Evolutionary conservation across 1,284 basidiomycete genomes (phyloP).

Genomic region (Malassezia obtusa): DNA sequence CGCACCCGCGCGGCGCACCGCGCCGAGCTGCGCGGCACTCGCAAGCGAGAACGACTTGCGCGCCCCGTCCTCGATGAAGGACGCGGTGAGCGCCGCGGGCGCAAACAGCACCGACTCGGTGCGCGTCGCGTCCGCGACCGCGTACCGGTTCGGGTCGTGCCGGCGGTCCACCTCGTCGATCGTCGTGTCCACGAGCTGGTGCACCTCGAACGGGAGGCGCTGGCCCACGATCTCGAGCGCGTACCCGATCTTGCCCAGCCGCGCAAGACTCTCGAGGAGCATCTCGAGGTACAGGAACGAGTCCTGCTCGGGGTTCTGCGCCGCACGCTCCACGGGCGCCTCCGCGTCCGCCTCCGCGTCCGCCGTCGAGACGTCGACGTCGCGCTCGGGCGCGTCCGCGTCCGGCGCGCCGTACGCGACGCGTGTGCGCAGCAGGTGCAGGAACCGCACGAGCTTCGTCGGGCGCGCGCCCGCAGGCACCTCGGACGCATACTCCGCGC

Average conservation of each 20-base stretch:
- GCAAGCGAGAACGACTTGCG: conserved; percentile 24
- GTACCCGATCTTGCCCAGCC: conserved; percentile 75
- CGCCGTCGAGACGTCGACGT: not conserved
- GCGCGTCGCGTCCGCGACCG: conserved; percentile 59
- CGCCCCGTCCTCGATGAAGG: conserved; percentile 8
- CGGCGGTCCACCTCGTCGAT: conserved; percentile 69
- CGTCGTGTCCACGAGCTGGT: conserved; percentile 71
- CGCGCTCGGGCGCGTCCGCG: not conserved
- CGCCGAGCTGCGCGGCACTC: not conserved
- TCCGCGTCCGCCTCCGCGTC: not conserved
- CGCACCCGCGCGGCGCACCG: conserved; percentile 12
- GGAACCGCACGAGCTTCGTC: conserved; percentile 9
- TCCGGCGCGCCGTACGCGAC: not conserved
- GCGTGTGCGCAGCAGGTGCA: conserved; percentile 2
- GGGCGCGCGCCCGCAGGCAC: not conserved
- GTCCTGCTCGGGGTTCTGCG: conserved; percentile 72
- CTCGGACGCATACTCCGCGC: conserved; percentile 20
- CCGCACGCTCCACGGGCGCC: not conserved
- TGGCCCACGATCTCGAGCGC: conserved; percentile 77
- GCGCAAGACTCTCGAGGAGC: conserved; percentile 79
- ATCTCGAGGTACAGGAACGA: conserved; percentile 91
- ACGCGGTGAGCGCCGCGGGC: conserved; percentile 22
- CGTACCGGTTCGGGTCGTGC: conserved; percentile 49
- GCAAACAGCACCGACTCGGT: conserved; percentile 54
- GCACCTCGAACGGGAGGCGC: conserved; percentile 74